Evolutionary conservation across 2,329 filamentous ascomycete species (phyloP), one percentile per base, ranked within the genome.

Genomic region (Juglanconis sp.): DNA sequence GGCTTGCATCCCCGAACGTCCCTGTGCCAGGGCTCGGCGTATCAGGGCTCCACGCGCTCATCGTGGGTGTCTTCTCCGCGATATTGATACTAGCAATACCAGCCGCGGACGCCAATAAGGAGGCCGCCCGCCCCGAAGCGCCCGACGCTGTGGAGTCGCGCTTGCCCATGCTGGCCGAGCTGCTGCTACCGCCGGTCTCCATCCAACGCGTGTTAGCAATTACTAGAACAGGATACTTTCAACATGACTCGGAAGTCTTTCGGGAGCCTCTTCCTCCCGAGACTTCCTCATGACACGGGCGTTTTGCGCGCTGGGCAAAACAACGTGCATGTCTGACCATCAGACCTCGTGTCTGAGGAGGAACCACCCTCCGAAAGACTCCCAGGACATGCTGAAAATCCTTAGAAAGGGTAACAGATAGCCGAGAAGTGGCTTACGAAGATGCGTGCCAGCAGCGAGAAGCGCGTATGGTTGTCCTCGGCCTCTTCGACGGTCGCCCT

Each of bases 391-490:
- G 17, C 17, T 24, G 17, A 24, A 24, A 24, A 24, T 24, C 17
- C 17, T 24, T 24, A 2, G 17, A 24, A 24, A 24, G 17, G 17
- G 17, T 24, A 24, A 24, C 17, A 24, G 17, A 24, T 24, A 24
- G 17, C 17, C 17, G 17, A 24, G 17, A 24, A 24, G 17, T 24
- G 17, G 17, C 17, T 24, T 24, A 24, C 17, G 4, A 63, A 60
- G 6, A 63, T 56, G 42, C 53, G 52, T 15, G 46, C 51, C 34
- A 63, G 50, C 46, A 63, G 42, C 24, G 61, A 61, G 24, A 56
- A 47, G 24, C 61, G 54, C 46, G 52, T 47, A 24, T 50, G 48
- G 34, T 40, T 24, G 46, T 55, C 51, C 11, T 57, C 59, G 32
- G 53, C 57, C n/a, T 53, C 52, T 30, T 63, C 61, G n/a, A 57